These are phyloP conservation scores for Xylariaceae sp. DNA, from an alignment of 2,329 filamentous ascomycete species.

Conservation along the genomic window DNA sequence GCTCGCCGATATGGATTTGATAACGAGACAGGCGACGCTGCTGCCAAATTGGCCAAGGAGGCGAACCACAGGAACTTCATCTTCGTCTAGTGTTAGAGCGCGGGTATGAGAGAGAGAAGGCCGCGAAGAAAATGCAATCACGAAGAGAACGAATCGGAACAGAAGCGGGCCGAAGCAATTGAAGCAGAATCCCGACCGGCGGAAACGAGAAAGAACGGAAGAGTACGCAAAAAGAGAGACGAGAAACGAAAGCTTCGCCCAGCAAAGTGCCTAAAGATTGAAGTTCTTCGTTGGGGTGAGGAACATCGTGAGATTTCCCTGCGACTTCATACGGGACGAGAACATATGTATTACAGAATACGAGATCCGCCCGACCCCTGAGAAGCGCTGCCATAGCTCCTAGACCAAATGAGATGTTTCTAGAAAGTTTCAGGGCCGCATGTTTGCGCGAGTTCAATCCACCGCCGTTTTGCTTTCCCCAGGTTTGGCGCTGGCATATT, in stretches of 20 bases:
- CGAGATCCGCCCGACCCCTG: constrained; percentile 1
- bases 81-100: not conserved
- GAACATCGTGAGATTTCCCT: constrained; percentile 14
- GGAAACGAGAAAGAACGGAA: constrained; percentile 16
- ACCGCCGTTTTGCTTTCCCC: constrained; percentile 15
- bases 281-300: not conserved
- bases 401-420: constrained; percentile 35
- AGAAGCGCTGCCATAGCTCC: constrained; percentile 25
- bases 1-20: constrained; percentile 26
- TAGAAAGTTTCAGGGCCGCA: constrained; percentile 34
- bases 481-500: not conserved
- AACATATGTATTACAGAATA: constrained; percentile 10
- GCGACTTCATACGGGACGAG: constrained; percentile 2
- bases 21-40: constrained; percentile 22
- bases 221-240: constrained; percentile 2
- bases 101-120: constrained; percentile 5
- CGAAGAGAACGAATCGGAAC: constrained; percentile 4
- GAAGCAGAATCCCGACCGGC: constrained; percentile 24
- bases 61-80: constrained; percentile 15
- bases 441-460: constrained; percentile 19
- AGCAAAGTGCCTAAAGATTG: constrained; percentile 4
- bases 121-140: not conserved
- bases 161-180: not conserved
- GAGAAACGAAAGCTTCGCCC: constrained; percentile 5
- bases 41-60: constrained; percentile 20